Base-by-base conservation (phyloP, 2,329 filamentous ascomycete genomes). In the Magnaporthiopsis incrustans region DNA sequence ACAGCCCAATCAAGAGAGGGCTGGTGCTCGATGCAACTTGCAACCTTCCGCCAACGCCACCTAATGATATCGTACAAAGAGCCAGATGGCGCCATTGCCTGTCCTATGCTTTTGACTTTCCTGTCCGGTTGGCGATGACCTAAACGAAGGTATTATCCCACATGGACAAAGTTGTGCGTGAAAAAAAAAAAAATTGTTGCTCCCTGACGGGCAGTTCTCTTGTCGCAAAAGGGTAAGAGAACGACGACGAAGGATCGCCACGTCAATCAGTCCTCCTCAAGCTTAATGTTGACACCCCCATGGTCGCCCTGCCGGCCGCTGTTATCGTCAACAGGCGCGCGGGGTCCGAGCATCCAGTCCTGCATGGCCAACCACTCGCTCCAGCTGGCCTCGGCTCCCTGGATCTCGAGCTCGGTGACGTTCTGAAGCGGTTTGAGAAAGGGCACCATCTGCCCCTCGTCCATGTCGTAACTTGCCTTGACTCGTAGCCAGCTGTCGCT, bases 281-380 rank as follows among this genome's bases (percentile, higher is more conserved):
- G 58, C 65, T 69, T 67, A 44, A 69, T 61, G 33, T 66, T 64
- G 60, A 60, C 44, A 38, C 65, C 61, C 18, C 63, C 59, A 11
- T 57, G 44, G 61, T 35, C n/a, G n/a, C 35, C 14, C 57, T 64
- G 56, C 26, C 64, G 38, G 33, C 22, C 15, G 30, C 63, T 62
- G 44, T 35, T 30, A 59, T 22, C 57, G 60, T 67, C 71, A 33
- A 81, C 80, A 8, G 89, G 90, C 38, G 89, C 88, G 66, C 91
- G 80, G 1, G 91, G 90, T 2, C 93, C 93, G n/a, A 97, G 80
- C 92, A 97, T 96, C 94, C 94, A 98, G 75, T 97, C 94, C 75
- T 97, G 92, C 91, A 97, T 96, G 15, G 91, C 91, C 38, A 97
- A 79, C 94, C 94, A 98, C 71, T 94, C 89, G 73, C 92, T 96